Percentiles rank a stretch among this genome's conserved stretches.
Conservation (phyloP, 352 stramenopile species). For the Globisporangium spinosum region DNA sequence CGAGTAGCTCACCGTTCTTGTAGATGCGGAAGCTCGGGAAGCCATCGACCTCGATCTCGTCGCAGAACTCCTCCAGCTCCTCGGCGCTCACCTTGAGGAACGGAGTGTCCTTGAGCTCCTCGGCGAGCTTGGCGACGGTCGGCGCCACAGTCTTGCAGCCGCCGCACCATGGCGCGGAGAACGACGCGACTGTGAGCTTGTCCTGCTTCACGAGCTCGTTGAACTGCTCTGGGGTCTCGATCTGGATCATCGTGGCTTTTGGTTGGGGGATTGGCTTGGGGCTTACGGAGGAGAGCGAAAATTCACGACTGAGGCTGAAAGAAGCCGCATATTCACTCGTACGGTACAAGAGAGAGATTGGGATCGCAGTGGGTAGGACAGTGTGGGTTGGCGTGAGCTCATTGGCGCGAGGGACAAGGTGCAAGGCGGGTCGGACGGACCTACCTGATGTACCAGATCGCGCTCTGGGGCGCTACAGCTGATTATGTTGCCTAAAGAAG, state of each 20-base stretch:
- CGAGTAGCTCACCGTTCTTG: constrained; percentile 47
- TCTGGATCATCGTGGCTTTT: constrained; percentile 27
- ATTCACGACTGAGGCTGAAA: constrained; percentile 17
- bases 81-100: constrained; percentile 60
- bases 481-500: background rate
- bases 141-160: constrained; percentile 62
- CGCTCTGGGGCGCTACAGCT: background rate
- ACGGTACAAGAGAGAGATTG: background rate
- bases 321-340: constrained; percentile 1
- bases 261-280: constrained; percentile 3
- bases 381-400: background rate
- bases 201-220: constrained; percentile 30
- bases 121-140: constrained; percentile 43
- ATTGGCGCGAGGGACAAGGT: background rate
- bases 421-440: background rate
- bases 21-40: constrained; percentile 80
- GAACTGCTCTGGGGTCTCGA: constrained; percentile 42
- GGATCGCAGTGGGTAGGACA: background rate
- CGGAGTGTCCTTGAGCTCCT: constrained; percentile 48
- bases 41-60: constrained; percentile 71
- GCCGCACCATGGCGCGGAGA: constrained; percentile 64
- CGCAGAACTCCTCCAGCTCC: constrained; percentile 55
- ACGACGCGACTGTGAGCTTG: constrained; percentile 44
- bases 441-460: background rate
- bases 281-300: constrained; percentile 1